Evolutionary conservation across 2,329 filamentous ascomycete species (phyloP).

Genomic region (Colletotrichum magnum): DNA sequence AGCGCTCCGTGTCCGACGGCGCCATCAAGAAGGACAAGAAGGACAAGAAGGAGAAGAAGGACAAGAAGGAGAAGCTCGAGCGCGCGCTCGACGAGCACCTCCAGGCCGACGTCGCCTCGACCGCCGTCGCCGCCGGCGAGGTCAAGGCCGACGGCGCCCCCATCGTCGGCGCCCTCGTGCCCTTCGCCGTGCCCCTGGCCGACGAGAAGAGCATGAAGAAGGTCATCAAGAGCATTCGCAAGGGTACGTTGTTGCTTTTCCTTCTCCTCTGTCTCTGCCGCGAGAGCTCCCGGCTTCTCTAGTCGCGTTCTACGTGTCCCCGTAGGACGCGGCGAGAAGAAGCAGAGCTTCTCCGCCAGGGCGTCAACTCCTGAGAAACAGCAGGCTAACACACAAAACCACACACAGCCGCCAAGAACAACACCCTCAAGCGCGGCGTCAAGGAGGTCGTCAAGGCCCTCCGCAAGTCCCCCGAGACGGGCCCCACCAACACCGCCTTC

Average conservation of each 20-base stretch:
- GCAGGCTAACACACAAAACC: too few relatives aligned
- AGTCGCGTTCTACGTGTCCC: too few relatives aligned
- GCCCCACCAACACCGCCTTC: constrained; percentile 73
- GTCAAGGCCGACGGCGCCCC: constrained; percentile 48
- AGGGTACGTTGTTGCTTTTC: constrained; percentile 59
- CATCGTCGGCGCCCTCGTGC: constrained; percentile 76
- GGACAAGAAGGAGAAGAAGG: constrained; percentile 72
- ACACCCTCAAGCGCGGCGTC: constrained; percentile 96
- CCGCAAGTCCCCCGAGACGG: constrained; percentile 85
- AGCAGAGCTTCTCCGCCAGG: constrained; percentile 11
- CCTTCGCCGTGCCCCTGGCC: constrained; percentile 85
- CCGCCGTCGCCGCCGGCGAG: constrained; percentile 57
- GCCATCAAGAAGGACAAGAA: constrained; percentile 60
- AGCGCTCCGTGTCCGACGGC: constrained; percentile 46
- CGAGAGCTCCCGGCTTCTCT: too few relatives aligned
- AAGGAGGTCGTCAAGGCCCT: constrained; percentile 99
- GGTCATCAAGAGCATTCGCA: constrained; percentile 69
- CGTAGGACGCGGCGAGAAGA: background rate
- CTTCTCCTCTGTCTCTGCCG: too few relatives aligned
- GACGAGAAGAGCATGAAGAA: constrained; percentile 82
- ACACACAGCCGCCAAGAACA: constrained; percentile 87
- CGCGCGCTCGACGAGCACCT: constrained; percentile 76
- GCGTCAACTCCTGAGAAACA: too few relatives aligned
- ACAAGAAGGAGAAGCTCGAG: constrained; percentile 75
- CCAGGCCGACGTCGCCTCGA: constrained; percentile 66